Percentiles rank a stretch among this genome's conserved stretches.
These are phyloP conservation scores for Beauveria medogensis DNA, from an alignment of 2,329 filamentous ascomycete species.

Conservation along the genomic window DNA sequence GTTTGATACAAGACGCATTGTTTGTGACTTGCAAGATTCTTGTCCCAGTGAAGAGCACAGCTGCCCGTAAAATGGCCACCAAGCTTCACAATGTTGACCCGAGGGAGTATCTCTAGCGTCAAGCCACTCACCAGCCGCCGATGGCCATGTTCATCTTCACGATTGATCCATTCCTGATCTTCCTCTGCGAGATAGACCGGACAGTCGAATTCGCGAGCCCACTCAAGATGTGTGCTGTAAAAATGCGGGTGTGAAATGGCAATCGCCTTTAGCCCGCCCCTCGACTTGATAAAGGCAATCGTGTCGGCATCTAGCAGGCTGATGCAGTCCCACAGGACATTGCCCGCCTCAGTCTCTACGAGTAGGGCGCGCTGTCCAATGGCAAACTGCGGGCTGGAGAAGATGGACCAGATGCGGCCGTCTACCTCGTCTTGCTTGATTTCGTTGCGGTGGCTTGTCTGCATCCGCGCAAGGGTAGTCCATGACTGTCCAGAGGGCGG, in stretches of 20 bases:
- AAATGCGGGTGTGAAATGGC: constrained; percentile 77
- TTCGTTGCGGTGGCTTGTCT: constrained; percentile 41
- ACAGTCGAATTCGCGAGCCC: constrained; percentile 61
- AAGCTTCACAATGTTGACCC: constrained; percentile 56
- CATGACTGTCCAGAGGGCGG: constrained; percentile 48
- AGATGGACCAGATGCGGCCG: constrained; percentile 36
- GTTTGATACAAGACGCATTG: neutral
- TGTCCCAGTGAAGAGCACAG: constrained; percentile 54
- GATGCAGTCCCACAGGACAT: constrained; percentile 74
- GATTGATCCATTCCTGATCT: constrained; percentile 57
- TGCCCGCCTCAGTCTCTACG: constrained; percentile 55
- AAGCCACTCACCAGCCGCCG: constrained; percentile 39
- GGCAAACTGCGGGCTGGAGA: constrained; percentile 50
- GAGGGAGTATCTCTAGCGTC: constrained; percentile 32
- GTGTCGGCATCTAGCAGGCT: constrained; percentile 61
- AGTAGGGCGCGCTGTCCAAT: constrained; percentile 72
- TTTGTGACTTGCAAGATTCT: constrained; percentile 32
- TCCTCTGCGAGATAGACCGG: constrained; percentile 60
- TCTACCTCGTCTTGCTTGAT: constrained; percentile 42
- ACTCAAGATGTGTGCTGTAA: constrained; percentile 68
- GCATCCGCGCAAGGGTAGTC: constrained; percentile 46
- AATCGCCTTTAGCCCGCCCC: constrained; percentile 63
- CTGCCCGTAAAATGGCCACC: constrained; percentile 77
- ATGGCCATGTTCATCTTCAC: constrained; percentile 25
- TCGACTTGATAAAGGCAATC: constrained; percentile 42